Base-by-base conservation (phyloP, 805 yeast species). In the Huiozyma sinensis region DNA sequence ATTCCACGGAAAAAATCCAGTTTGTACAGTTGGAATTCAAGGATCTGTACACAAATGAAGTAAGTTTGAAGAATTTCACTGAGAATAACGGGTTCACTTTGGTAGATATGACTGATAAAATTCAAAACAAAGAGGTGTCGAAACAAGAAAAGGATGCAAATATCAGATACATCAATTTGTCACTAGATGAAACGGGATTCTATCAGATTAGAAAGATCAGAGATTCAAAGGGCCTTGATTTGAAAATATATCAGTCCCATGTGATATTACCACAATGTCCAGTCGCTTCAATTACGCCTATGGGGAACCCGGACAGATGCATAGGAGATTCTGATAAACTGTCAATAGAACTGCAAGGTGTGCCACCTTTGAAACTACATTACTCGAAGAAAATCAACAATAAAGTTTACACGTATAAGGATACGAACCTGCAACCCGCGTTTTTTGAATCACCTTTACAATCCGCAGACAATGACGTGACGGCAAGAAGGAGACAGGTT, bases 181-280 rank as follows among this genome's bases (percentile, higher is more conserved):
- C 92, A 1, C 63, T 88, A 6, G 59, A 61, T 1, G 65, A 72
- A 12, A 82, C 92, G 0, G 99, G 98, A 1, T 68, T 74, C n/a
- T 92, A 92, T 62, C 76, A 75, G 46, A 71, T 92, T 3, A 68
- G 65, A 28, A 72, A 75, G 43, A 92, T 89, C 6, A 57, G 72
- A 1, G 98, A 92, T 58, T 61, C 71, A 1, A 79, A 79, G 44
- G 75, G 76, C 38, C 66, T 83, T 32, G 74, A 72, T 12, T 73
- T 85, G 32, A 73, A 84, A 52, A 68, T 79, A 1, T 73, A 70
- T 49, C 76, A 73, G 47, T 75, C 83, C 1, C 81, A 78, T 41
- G 69, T 87, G 33, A 56, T 82, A 13, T 69, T 92, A 7, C 79
- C 94, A 3, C 60, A 70, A 37, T 90, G 98, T 60, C 98, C 98